A percentile compares a stretch with the other conserved stretches of the same genome.
Evolutionary conservation across 2,329 filamentous ascomycete species (phyloP).

Genomic region (Xylariaceae sp.): DNA sequence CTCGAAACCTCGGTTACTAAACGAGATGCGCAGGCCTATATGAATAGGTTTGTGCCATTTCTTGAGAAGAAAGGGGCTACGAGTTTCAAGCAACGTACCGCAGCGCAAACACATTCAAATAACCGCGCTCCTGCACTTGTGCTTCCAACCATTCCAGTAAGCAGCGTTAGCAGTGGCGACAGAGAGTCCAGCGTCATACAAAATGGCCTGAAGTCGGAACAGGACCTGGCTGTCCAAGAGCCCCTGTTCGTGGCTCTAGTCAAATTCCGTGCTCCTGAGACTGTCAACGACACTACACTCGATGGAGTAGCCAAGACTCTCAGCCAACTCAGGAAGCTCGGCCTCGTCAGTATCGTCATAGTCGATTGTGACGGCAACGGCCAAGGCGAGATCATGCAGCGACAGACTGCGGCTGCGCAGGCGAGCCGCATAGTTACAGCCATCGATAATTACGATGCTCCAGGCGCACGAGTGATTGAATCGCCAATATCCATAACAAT

Average conservation of each 20-base stretch:
- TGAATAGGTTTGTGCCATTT: constrained; percentile 75
- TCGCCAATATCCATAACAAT: constrained; percentile 54
- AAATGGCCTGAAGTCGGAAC: constrained; percentile 40
- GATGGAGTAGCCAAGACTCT: constrained; percentile 82
- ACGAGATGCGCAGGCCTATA: constrained; percentile 88
- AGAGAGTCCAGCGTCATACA: constrained; percentile 3
- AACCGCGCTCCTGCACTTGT: constrained; percentile 11
- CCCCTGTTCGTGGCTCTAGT: constrained; percentile 78
- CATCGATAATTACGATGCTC: constrained; percentile 72
- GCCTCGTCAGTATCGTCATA: constrained; percentile 82
- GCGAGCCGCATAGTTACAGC: constrained; percentile 76
- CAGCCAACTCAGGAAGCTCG: constrained; percentile 81
- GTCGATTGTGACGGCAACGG: constrained; percentile 68
- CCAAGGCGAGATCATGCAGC: constrained; percentile 44
- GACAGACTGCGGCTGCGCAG: constrained; percentile 64
- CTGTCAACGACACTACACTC: constrained; percentile 71
- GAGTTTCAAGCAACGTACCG: constrained; percentile 40
- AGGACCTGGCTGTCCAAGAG: constrained; percentile 52
- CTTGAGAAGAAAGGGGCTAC: constrained; percentile 45
- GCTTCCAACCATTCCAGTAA: constrained; percentile 9
- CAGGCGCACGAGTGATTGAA: constrained; percentile 73
- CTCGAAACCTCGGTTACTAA: constrained; percentile 90
- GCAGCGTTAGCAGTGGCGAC: constrained; percentile 2
- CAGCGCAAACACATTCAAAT: constrained; percentile 36
- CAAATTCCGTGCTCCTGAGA: constrained; percentile 78